Evolutionary conservation across 2,329 filamentous ascomycete genomes (phyloP).

Genomic region (Calonectria multiphialidica): DNA sequence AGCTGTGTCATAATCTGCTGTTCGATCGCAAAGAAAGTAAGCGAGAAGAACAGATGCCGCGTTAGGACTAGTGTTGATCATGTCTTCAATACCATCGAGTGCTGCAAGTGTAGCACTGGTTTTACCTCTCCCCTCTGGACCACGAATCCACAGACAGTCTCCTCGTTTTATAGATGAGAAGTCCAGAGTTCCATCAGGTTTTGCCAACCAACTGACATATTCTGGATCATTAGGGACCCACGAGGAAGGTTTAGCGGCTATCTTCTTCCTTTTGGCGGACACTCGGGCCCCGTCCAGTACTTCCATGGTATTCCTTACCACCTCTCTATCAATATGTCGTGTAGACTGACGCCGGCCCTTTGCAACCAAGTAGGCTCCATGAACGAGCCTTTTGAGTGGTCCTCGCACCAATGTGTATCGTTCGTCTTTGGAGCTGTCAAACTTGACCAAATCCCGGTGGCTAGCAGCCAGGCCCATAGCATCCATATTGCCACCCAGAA

Average conservation of each 20-base stretch:
- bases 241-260: slow-evolving; percentile 50
- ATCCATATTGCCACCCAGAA: slow-evolving; percentile 49
- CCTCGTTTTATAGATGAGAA: slow-evolving; percentile 18
- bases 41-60: slow-evolving; percentile 45
- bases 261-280: slow-evolving; percentile 44
- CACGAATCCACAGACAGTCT: slow-evolving; percentile 55
- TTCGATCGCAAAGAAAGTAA: slow-evolving; percentile 57
- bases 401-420: slow-evolving; percentile 50
- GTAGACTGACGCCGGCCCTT: slow-evolving; percentile 53
- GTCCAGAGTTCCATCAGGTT: slow-evolving; percentile 18
- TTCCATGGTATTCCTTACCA: slow-evolving; percentile 48
- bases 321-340: slow-evolving; percentile 49
- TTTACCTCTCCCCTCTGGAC: slow-evolving; percentile 56
- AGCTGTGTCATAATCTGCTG: slow-evolving; percentile 51
- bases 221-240: slow-evolving; percentile 54
- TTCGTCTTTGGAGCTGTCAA: slow-evolving; percentile 54
- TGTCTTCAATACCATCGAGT: slow-evolving; percentile 50
- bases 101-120: slow-evolving; percentile 55
- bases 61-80: slow-evolving; percentile 33
- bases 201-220: slow-evolving; percentile 51
- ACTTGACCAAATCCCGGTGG: slow-evolving; percentile 57
- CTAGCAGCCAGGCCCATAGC: slow-evolving; percentile 50
- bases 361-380: slow-evolving; percentile 49
- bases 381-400: slow-evolving; percentile 52
- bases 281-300: slow-evolving; percentile 49